Evolutionary conservation across 2,329 filamentous ascomycete species (phyloP).

Genomic region (Colletotrichum euphorbiae): DNA sequence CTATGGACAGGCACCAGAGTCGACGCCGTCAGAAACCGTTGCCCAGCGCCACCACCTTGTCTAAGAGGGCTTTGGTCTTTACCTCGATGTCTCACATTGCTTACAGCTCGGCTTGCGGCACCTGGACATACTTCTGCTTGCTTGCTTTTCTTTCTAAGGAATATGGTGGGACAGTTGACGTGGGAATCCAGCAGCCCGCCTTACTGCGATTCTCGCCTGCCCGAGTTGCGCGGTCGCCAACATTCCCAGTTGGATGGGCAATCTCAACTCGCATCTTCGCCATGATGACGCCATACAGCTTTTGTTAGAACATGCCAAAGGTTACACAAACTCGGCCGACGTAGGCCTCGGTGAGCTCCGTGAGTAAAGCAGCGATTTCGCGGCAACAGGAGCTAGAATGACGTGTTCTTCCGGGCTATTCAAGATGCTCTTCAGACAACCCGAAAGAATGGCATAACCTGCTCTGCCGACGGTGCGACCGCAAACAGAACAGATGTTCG

Average conservation of each 20-base stretch:
- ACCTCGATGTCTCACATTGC: constrained; percentile 12
- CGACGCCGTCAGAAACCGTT: constrained; percentile 37
- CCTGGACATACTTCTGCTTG: not conserved
- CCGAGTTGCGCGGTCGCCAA: not conserved
- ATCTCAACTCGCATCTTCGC: not conserved
- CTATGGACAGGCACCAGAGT: constrained; percentile 41
- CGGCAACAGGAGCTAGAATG: not conserved
- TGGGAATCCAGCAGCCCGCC: not conserved
- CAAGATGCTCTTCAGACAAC: not conserved
- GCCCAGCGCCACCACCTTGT: constrained; percentile 30
- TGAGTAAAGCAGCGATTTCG: no score
- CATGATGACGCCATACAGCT: not conserved
- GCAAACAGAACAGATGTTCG: not conserved
- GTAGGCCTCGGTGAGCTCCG: no score
- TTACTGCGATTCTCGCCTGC: not conserved
- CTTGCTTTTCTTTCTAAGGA: not conserved
- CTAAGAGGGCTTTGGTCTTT: constrained; percentile 3
- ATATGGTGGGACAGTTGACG: not conserved
- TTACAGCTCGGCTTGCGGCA: constrained; percentile 3
- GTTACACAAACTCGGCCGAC: no score
- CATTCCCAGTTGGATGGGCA: not conserved
- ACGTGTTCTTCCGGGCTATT: not conserved
- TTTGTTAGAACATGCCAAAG: not conserved
- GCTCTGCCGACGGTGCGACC: not conserved
- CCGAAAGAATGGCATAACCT: not conserved